Evolutionary conservation across 2,329 filamentous ascomycete genomes (phyloP), one percentile per base, ranked within the genome.

Genomic region (Fusarium phyllophilum): DNA sequence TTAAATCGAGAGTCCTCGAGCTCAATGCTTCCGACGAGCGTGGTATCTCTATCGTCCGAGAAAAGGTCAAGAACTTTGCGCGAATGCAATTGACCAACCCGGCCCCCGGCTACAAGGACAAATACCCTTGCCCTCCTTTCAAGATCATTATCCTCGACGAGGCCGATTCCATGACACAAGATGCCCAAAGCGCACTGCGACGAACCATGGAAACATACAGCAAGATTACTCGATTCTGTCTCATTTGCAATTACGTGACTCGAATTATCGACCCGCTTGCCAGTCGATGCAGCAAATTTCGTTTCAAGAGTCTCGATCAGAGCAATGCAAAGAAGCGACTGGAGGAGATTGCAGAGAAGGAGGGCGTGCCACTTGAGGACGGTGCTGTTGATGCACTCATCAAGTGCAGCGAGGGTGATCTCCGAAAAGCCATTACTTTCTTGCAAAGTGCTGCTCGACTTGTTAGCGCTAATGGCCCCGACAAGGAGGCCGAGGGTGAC

Each of bases 131-230:
- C 81, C 96, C 96, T 29, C 96, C 96, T 1, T 99, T 98, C 87
- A 99, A 99, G 86, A 97, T 99, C 81, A 96, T 99, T 80, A 94
- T 99, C 70, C 90, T 99, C 68, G 96, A 99, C 83, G 96, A 99
- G 85, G 96, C 96, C 76, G 96, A 99, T 82, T 96, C 93, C 76
- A 98, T 99, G 96, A 99, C 96, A 44, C 96, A 98, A 83, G 97
- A 99, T 84, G 96, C 96, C 18, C 96, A 99, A 85, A 94, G 91
- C 68, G 96, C 97, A 10, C 87, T 99, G 65, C 89, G 96, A 74
- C 89, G 97, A 62, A 99, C 96, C 4, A 99, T 99, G 96, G 96
- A 99, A 85, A 97, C 95, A 51, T 98, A 98, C 83, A 94, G 90
- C 82, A 95, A 95, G 79, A 98, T 98, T 83, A 99, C 96, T 5